phyloP scores from a whole-genome alignment of 2,329 filamentous ascomycete genomes.

The Macrophomina pseudophaseolina region DNA sequence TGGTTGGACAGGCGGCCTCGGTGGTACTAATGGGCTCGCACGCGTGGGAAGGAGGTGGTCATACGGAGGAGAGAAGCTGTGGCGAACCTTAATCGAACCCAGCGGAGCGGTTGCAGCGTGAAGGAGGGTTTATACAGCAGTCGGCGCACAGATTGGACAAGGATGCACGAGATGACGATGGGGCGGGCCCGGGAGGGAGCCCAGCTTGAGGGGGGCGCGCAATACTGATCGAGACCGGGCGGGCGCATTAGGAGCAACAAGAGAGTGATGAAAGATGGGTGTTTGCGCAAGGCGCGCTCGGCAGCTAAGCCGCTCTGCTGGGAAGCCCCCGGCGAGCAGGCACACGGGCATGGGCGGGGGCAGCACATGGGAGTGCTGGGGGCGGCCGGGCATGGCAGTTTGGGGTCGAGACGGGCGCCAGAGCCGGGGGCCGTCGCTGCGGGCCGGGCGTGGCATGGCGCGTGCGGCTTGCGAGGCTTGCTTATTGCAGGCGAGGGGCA shows the following conservation, averaged over 20 bases:
- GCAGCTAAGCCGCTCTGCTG: slow-evolving; percentile 17
- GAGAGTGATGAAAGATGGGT: slow-evolving; percentile 21
- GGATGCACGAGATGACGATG: slow-evolving; percentile 27
- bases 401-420: slow-evolving; percentile 12
- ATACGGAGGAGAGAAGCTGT: slow-evolving; percentile 24
- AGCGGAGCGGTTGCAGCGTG: slow-evolving; percentile 22
- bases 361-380: not conserved
- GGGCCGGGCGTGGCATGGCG: slow-evolving; percentile 19
- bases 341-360: slow-evolving; percentile 8
- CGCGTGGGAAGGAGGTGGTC: slow-evolving; percentile 13
- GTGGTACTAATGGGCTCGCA: slow-evolving; percentile 12
- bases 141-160: slow-evolving; percentile 22
- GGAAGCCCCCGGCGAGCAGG: slow-evolving; percentile 9
- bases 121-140: slow-evolving; percentile 26
- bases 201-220: not conserved
- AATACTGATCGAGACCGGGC: slow-evolving; percentile 18
- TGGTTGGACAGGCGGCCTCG: slow-evolving; percentile 22
- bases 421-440: slow-evolving; percentile 15
- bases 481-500: slow-evolving; percentile 26
- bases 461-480: slow-evolving; percentile 19
- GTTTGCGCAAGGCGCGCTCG: slow-evolving; percentile 21
- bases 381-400: slow-evolving; percentile 6
- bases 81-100: slow-evolving; percentile 27
- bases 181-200: slow-evolving; percentile 20
- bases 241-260: slow-evolving; percentile 17